Evolutionary conservation across 345 rosid species (phyloP).

Genomic region (Isatis tinctoria): DNA sequence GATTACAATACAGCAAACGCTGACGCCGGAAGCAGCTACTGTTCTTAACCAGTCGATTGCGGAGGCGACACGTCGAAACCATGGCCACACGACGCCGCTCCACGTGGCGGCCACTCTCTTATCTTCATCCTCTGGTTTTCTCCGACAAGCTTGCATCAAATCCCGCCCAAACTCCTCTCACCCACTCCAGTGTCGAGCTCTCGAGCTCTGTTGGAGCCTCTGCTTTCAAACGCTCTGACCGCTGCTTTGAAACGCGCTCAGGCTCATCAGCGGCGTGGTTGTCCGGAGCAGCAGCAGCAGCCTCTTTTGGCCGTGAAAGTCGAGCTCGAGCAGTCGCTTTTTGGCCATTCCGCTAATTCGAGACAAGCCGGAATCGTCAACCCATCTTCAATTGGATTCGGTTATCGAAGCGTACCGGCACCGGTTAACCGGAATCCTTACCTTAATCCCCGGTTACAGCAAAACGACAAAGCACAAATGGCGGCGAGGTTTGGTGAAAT

Average conservation of each 20-base stretch:
- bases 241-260: constrained; percentile 97
- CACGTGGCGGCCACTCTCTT: constrained; percentile 95
- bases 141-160: constrained; percentile 95
- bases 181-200: constrained; percentile 98
- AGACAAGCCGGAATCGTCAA: constrained; percentile 32
- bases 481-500: constrained; percentile 52
- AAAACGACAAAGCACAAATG: constrained; percentile 42
- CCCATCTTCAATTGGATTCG: constrained; percentile 48
- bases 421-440: constrained; percentile 55
- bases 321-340: constrained; percentile 84
- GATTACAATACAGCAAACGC: constrained; percentile 94
- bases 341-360: constrained; percentile 22
- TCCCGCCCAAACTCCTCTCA: constrained; percentile 98
- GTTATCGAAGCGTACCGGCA: constrained; percentile 46
- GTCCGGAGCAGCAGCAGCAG: constrained; percentile 98
- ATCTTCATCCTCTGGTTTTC: constrained; percentile 74
- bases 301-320: constrained; percentile 93
- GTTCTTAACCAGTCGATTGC: constrained; percentile 85
- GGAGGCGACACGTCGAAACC: constrained; percentile 87
- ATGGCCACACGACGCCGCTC: constrained; percentile 92
- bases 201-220: constrained; percentile 98
- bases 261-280: constrained; percentile 97
- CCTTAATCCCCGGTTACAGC: constrained; percentile 78
- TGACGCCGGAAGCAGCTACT: constrained; percentile 92
- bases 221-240: constrained; percentile 94